Conservation (phyloP, 2,329 filamentous ascomycete genomes). For the Falciphora oryzae region DNA sequence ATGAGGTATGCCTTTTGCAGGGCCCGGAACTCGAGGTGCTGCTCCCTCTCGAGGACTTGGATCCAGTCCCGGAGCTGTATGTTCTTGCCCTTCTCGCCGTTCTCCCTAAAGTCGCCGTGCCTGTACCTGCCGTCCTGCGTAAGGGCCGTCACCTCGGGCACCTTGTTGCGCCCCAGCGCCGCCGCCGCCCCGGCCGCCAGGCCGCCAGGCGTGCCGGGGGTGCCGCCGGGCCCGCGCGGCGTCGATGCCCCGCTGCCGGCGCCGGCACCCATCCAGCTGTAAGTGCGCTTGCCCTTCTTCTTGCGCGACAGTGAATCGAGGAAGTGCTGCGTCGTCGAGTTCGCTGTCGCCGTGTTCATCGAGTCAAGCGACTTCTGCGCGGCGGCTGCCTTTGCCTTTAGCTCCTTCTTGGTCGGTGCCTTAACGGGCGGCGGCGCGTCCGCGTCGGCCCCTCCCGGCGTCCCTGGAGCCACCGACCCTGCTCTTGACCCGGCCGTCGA, state of each 20-base stretch:
- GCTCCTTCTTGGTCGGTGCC: slow-evolving; percentile 76
- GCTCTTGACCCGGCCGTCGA: slow-evolving; percentile 43
- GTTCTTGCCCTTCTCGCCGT: slow-evolving; percentile 66
- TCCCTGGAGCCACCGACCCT: slow-evolving; percentile 53
- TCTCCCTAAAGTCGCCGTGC: slow-evolving; percentile 72
- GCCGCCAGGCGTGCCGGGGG: slow-evolving; percentile 28
- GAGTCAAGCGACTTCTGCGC: slow-evolving; percentile 74
- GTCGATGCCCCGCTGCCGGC: slow-evolving; percentile 48
- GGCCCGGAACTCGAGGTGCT: slow-evolving; percentile 53
- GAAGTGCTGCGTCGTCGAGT: slow-evolving; percentile 69
- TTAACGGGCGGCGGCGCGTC: slow-evolving; percentile 61
- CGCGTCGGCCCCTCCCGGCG: slow-evolving; percentile 43
- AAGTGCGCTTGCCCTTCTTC: slow-evolving; percentile 49
- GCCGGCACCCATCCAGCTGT: slow-evolving; percentile 67
- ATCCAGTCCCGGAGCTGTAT: slow-evolving; percentile 85
- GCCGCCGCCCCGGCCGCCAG: slow-evolving; percentile 28
- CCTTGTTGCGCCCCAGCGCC: slow-evolving; percentile 17
- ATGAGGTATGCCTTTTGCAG: slow-evolving; percentile 52
- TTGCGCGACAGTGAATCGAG: slow-evolving; percentile 48
- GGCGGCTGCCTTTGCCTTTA: slow-evolving; percentile 61
- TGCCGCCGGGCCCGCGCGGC: slow-evolving; percentile 30
- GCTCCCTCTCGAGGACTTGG: slow-evolving; percentile 72
- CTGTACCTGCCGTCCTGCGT: slow-evolving; percentile 56
- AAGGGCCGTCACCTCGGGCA: slow-evolving; percentile 35
- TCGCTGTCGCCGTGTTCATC: slow-evolving; percentile 68